phyloP scores from a whole-genome alignment of 164 flowering plant genomes.

The Liriodendron chinense region DNA sequence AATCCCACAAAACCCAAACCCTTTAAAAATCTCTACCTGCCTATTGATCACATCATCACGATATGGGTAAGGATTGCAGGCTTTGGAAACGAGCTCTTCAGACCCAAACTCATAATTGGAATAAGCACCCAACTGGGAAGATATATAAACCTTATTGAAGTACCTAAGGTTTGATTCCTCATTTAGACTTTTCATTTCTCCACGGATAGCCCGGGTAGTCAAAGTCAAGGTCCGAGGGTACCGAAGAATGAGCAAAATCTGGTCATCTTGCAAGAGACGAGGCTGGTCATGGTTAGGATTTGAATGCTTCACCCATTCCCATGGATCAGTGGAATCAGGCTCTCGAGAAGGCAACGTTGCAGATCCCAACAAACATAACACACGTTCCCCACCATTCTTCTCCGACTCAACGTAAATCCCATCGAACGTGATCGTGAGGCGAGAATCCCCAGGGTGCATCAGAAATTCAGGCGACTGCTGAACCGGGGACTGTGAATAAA shows the following conservation, averaged over 20 bases:
- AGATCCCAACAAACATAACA: conserved; percentile 70
- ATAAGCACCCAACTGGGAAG: conserved; percentile 45
- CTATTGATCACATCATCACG: conserved; percentile 32
- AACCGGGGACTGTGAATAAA: background rate
- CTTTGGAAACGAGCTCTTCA: conserved; percentile 47
- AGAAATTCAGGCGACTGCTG: conserved; percentile 36
- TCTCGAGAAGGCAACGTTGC: conserved; percentile 71
- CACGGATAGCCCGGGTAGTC: conserved; percentile 44
- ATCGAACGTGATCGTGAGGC: conserved; percentile 49
- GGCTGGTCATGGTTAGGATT: conserved; percentile 31
- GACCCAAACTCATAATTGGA: conserved; percentile 54
- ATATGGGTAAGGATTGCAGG: conserved; percentile 72
- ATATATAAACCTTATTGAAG: conserved; percentile 60
- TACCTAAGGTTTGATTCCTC: conserved; percentile 47
- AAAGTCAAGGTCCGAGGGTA: conserved; percentile 56
- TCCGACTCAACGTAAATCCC: conserved; percentile 67
- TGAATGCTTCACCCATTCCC: conserved; percentile 54
- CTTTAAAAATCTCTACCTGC: conserved; percentile 48
- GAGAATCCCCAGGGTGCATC: conserved; percentile 50
- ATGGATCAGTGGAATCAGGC: conserved; percentile 49
- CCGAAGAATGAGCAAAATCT: conserved; percentile 59
- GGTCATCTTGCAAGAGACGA: conserved; percentile 71
- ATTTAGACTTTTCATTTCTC: conserved; percentile 74
- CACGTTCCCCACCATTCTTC: conserved; percentile 58
- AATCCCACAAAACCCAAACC: conserved; percentile 46